Conservation (phyloP, 2,329 filamentous ascomycete genomes). For the Monosporascus cannonballus region DNA sequence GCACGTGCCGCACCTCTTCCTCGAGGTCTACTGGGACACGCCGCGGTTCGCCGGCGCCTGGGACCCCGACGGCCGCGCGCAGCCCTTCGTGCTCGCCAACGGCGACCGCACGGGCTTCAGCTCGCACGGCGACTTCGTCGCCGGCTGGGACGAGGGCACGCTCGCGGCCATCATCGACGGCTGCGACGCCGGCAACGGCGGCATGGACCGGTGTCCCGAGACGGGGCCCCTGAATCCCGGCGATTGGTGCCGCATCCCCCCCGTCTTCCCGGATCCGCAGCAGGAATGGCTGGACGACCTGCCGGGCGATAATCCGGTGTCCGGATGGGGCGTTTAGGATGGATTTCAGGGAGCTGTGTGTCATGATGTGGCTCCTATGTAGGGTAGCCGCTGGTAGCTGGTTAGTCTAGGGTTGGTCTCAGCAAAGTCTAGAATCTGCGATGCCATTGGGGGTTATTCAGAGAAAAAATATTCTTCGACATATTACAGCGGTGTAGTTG, state of each 20-base stretch:
- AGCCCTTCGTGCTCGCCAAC: constrained; percentile 61
- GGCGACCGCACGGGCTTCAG: constrained; percentile 45
- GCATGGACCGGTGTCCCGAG: constrained; percentile 58
- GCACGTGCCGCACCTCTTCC: constrained; percentile 52
- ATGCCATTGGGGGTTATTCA: no score
- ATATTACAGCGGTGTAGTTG: no score
- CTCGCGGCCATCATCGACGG: constrained; percentile 27
- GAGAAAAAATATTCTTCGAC: no score
- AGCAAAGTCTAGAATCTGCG: no score
- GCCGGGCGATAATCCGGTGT: constrained; percentile 24
- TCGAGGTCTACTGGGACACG: constrained; percentile 57
- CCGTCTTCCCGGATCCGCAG: neutral
- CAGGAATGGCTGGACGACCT: constrained; percentile 40
- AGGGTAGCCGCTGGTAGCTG: no score
- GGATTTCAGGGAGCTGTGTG: no score
- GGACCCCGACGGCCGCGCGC: constrained; percentile 44
- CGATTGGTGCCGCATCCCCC: neutral
- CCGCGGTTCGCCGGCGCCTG: constrained; percentile 45
- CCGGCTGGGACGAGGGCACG: constrained; percentile 37
- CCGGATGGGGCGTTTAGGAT: constrained; percentile 27
- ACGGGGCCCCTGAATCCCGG: constrained; percentile 24
- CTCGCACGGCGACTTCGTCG: constrained; percentile 48
- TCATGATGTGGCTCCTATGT: no score
- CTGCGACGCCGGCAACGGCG: constrained; percentile 53
- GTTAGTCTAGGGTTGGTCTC: no score